Base-by-base conservation (phyloP, 352 stramenopile genomes). In the Pythium sp. region DNA sequence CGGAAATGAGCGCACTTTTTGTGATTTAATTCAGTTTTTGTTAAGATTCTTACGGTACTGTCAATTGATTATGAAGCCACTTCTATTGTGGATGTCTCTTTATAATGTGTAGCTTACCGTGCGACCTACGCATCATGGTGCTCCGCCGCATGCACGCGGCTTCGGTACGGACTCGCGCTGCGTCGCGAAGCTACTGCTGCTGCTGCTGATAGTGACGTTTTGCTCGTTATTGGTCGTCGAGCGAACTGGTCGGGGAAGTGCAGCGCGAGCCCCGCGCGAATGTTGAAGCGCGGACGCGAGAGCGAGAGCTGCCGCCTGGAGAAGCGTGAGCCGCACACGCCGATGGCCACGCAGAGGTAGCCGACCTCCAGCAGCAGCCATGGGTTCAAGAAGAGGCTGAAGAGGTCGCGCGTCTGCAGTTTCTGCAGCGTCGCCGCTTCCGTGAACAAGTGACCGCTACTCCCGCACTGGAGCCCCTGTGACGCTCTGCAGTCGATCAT, bases 311-410 rank as follows among this genome's bases (percentile, higher is more conserved):
- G 69, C 3, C 77, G 76, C 2, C 67, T 78, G 11, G 84, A 86
- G 69, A 88, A 90, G 3, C 77, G 70, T 12, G 81, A 87, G 30
- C 66, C 70, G 60, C 80, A 87, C 43, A 85, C 80, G 57, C 84
- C 84, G 68, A 90, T 83, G 20, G 79, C 55, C 15, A 86, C 73
- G 18, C 73, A 78, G 26, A 90, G 67, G 67, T 85, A 90, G 0
- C 72, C 76, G 7, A 74, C 71, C 60, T 92, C 84, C 12, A 92
- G 77, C 60, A 77, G 64, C 28, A 89, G 64, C 81, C 77, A 89
- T 60, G 74, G 78, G 49, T 70, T 76, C 9, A 89, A 24, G 54
- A 86, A 82, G 26, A 92, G 70, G 43, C 63, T 76, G 24, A 63
- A 61, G 30, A 87, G 62, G 60, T 92, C 82, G 20, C 82, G 82